phyloP scores from a whole-genome alignment of 768 basidiomycete genomes.

The Gloeopeniophorella convolvens region DNA sequence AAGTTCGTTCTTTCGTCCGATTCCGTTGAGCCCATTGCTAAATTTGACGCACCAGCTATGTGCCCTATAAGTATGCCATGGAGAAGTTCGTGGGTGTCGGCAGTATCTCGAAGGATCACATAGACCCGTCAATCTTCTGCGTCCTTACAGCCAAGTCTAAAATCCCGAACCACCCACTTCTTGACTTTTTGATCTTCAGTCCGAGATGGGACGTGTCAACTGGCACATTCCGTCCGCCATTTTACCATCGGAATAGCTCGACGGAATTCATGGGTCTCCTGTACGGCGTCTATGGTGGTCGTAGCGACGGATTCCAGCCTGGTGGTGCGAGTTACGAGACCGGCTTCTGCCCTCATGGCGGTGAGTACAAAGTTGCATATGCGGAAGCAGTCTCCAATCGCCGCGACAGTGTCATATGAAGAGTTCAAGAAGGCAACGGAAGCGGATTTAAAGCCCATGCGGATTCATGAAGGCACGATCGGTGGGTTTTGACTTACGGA shows the following conservation, averaged over 20 bases:
- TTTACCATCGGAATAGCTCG: slow-evolving; percentile 57
- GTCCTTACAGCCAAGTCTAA: slow-evolving; percentile 63
- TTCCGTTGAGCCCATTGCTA: not conserved
- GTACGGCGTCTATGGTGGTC: slow-evolving; percentile 57
- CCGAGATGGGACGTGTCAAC: slow-evolving; percentile 58
- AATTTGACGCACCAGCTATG: slow-evolving; percentile 36
- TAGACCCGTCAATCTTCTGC: slow-evolving; percentile 64
- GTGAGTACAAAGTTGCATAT: slow-evolving; percentile 27
- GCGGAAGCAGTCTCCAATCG: not conserved
- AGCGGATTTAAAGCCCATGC: slow-evolving; percentile 42
- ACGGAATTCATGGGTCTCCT: slow-evolving; percentile 62
- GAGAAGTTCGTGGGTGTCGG: slow-evolving; percentile 60
- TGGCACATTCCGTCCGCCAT: slow-evolving; percentile 59
- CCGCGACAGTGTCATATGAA: slow-evolving; percentile 45
- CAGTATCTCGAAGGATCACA: slow-evolving; percentile 60
- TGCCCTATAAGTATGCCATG: slow-evolving; percentile 60
- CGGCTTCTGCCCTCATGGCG: slow-evolving; percentile 60
- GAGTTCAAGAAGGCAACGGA: slow-evolving; percentile 54
- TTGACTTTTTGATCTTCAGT: slow-evolving; percentile 60
- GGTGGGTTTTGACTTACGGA: slow-evolving; percentile 31
- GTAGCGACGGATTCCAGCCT: slow-evolving; percentile 55
- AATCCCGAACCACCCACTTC: slow-evolving; percentile 48
- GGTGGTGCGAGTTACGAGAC: slow-evolving; percentile 59
- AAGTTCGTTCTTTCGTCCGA: slow-evolving; percentile 36
- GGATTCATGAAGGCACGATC: slow-evolving; percentile 47